Evolutionary conservation across 73 alveolate genomes (phyloP).

Genomic region (Paramecium biaurelia): DNA sequence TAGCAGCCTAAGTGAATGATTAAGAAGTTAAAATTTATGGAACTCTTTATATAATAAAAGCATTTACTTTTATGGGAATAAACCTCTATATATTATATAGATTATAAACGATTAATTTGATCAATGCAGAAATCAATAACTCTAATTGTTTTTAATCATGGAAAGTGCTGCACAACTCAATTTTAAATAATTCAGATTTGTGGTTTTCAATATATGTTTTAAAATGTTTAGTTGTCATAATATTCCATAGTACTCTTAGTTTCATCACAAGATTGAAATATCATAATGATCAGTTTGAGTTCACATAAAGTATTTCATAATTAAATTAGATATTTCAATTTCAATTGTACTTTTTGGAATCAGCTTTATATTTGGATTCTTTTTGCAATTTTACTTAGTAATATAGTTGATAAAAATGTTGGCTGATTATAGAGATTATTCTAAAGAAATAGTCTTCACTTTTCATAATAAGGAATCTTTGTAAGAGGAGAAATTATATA

Average conservation of each 20-base stretch:
- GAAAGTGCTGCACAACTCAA: background rate
- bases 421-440: background rate
- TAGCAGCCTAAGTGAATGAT: background rate
- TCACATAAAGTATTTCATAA: background rate
- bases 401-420: background rate
- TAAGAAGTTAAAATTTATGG: background rate
- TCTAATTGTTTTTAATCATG: background rate
- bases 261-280: background rate
- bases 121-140: background rate
- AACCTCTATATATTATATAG: background rate
- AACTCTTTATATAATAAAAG: background rate
- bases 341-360: background rate
- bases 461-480: background rate
- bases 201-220: background rate
- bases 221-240: background rate
- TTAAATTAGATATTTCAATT: background rate
- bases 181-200: background rate
- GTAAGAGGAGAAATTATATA: background rate
- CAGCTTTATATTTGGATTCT: background rate
- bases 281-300: background rate
- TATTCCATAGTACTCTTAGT: background rate
- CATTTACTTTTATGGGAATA: background rate
- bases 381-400: background rate
- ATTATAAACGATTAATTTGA: background rate
- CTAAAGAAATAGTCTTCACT: background rate